Evolutionary conservation across 108 stramenopile genomes (phyloP).

Genomic region (Poteriospumella lacustris): DNA sequence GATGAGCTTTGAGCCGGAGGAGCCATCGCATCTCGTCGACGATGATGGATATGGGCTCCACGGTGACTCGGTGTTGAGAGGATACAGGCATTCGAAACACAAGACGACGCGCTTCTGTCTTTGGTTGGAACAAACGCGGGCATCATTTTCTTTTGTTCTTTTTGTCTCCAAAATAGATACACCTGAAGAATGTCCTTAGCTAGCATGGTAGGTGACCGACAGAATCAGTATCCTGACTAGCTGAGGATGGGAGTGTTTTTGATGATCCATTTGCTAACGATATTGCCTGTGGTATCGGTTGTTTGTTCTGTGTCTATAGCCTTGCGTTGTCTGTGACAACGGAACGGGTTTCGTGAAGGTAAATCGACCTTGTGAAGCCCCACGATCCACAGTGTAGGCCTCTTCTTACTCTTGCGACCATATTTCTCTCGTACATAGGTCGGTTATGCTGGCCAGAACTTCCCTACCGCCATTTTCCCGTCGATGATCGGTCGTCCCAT

Average conservation of each 20-base stretch:
- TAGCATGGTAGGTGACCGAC: not conserved
- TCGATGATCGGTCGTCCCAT: constrained; percentile 62
- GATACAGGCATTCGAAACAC: too few relatives aligned
- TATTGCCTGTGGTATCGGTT: not conserved
- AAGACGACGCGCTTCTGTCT: too few relatives aligned
- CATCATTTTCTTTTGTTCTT: too few relatives aligned
- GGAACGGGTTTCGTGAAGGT: constrained; percentile 59
- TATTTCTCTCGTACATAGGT: too few relatives aligned
- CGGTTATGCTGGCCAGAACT: constrained; percentile 62
- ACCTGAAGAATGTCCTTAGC: constrained; percentile 17
- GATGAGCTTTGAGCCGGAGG: too few relatives aligned
- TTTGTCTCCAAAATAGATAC: too few relatives aligned
- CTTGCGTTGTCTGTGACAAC: constrained; percentile 48
- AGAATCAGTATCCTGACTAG: too few relatives aligned
- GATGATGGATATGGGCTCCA: too few relatives aligned
- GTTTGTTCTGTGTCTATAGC: not conserved
- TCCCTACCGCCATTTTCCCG: constrained; percentile 60
- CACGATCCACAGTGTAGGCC: not conserved
- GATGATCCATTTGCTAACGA: not conserved
- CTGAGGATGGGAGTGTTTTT: not conserved
- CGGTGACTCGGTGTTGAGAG: too few relatives aligned
- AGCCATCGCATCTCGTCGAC: too few relatives aligned
- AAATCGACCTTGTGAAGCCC: not conserved
- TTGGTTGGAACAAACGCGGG: too few relatives aligned
- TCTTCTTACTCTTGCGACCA: not conserved